Evolutionary conservation across 139 green algal species (phyloP), one percentile per base, ranked within the genome.

Genomic region (Picochlorum sp.): DNA sequence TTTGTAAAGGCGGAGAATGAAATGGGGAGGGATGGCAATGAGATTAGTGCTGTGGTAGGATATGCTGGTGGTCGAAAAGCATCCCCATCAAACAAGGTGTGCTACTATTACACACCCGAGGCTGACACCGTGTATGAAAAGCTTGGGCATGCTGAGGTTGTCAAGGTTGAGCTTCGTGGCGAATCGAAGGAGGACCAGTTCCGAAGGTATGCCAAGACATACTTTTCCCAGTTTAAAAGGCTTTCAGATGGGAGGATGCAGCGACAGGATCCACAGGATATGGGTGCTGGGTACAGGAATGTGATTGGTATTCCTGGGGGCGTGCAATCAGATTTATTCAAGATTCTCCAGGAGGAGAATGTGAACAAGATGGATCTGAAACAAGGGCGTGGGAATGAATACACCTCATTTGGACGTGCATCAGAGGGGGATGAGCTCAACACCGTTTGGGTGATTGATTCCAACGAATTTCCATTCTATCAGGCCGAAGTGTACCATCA

Each of bases 401-500:
- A 49, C 8, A 63, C 51, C 14, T 16, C 37, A 16, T 41, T 47
- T 16, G 65, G 71, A 6, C 54, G 44, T 15, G 34, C 68, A 1
- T 62, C 24, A 5, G 81, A 90, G 62, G 74, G 71, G 18, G 84
- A 90, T 69, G 28, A 80, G 6, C 57, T 89, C 57, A 88, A 89
- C 69, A 68, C 49, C 0, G 68, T 82, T 37, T 78, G 65, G 38
- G 24, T 78, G 49, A 72, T 91, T 34, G 86, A 96, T 73, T 84
- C 75, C 23, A 66, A 69, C 49, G 24, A 69, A 58, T 67, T 93
- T 52, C 80, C 79, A 11, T 94, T 94, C 67, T 80, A 92, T 76
- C 72, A 59, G 6, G 89, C 89, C 3, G 89, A 96, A 74, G 18
- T 60, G 60, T 96, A 92, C 76, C 89, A 96, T 68, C 89, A 96